Base-by-base conservation (phyloP, 345 rosid genomes). In the Salix udensis region DNA sequence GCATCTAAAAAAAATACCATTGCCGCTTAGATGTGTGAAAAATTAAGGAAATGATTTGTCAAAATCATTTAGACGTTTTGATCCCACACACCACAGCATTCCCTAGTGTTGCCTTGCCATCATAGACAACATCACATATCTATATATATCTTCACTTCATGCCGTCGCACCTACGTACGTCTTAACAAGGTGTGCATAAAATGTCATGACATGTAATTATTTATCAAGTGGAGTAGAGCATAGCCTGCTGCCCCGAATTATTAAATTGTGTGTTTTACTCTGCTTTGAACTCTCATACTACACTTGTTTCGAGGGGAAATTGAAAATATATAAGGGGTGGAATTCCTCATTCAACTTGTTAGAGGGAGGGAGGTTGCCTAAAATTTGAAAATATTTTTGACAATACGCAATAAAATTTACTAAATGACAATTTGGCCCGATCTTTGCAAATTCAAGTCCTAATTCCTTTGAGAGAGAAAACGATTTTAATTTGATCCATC, bases 131-230 rank as follows among this genome's bases (percentile, higher is more conserved):
- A 19, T 9, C 18, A 21, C 37, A 6, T 36, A 5, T 36, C 6
- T 36, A 36, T 36, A 36, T 36, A 36, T 42, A 10, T 10, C 39
- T 31, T 67, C 34, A 21, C n/a, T 42, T 48, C 60, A 4, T 48
- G 21, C 14, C 75, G 66, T 72, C 66, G 58, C 31, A 55, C 31
- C 34, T n/a, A n/a, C 74, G 65, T 58, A n/a, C 74, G 65, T 58
- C 36, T 72, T n/a, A 2, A 55, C 14, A 44, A 3, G 72, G 5
- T 46, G 21, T 46, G 15, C 30, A 53, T 19, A 7, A 7, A 53
- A 19, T 21, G 11, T 21, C 24, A 19, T 37, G 18, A 36, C 23
- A 13, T n/a, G 5, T 68, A 24, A 23, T 6, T 40, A 12, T n/a
- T 37, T 40, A 16, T 53, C 8, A 6, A 53, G 24, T 7, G 24